Percentiles rank a stretch among this genome's conserved stretches.
These are phyloP conservation scores for Coniferiporia sulphurascens DNA, from an alignment of 1,284 basidiomycete genomes.

Conservation along the genomic window DNA sequence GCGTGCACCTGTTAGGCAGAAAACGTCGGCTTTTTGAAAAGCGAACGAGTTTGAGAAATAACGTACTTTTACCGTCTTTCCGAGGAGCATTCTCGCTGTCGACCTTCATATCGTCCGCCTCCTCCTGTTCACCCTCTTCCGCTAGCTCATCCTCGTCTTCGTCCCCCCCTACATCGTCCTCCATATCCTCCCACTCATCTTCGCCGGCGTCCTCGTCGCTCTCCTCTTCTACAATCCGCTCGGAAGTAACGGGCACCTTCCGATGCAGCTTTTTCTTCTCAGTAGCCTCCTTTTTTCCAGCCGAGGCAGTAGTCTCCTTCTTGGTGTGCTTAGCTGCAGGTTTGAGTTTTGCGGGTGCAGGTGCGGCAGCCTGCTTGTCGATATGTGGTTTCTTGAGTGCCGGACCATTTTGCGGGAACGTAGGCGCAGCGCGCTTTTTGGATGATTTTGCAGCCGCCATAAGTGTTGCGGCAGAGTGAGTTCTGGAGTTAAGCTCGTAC, in stretches of 20 bases:
- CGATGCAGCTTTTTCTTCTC: slow-evolving; percentile 4
- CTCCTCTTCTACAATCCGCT: slow-evolving; percentile 1
- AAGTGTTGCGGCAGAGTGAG: too few species aligned
- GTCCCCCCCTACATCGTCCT: slow-evolving; percentile 24
- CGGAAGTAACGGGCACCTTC: slow-evolving; percentile 20
- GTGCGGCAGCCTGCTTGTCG: neutral
- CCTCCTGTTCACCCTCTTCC: slow-evolving; percentile 10
- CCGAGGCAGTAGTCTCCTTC: neutral
- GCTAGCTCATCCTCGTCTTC: slow-evolving; percentile 21
- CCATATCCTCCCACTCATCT: slow-evolving; percentile 10
- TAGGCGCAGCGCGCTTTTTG: slow-evolving; percentile 9
- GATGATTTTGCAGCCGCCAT: slow-evolving; percentile 8
- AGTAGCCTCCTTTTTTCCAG: neutral
- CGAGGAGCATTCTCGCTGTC: slow-evolving; percentile 17
- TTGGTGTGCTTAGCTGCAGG: neutral
- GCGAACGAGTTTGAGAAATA: slow-evolving; percentile 1
- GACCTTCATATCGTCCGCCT: slow-evolving; percentile 23
- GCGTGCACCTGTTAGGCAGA: slow-evolving; percentile 38
- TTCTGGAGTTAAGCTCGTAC: neutral
- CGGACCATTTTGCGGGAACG: neutral
- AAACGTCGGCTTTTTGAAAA: neutral
- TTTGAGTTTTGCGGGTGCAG: neutral
- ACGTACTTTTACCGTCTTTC: slow-evolving; percentile 55
- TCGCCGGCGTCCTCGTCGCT: slow-evolving; percentile 15
- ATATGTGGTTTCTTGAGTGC: slow-evolving; percentile 3